Evolutionary conservation across 495 filamentous ascomycete genomes (phyloP).

Genomic region (Hypoxylon cercidicola): DNA sequence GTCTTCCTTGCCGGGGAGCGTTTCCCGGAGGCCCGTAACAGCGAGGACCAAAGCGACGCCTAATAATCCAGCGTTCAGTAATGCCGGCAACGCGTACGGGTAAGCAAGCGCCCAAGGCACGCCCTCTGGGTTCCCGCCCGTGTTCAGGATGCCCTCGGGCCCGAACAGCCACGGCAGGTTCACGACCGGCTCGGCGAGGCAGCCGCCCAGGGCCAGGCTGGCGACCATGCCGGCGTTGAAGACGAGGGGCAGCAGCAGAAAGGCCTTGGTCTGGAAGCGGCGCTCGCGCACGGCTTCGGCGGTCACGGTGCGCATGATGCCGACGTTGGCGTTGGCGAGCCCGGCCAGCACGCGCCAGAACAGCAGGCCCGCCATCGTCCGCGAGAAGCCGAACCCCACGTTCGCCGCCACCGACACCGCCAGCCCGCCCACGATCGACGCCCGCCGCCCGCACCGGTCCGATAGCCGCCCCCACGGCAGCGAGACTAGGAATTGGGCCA

Average conservation of each 20-base stretch:
- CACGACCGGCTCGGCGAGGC: conserved; percentile 75
- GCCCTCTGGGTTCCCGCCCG: conserved; percentile 42
- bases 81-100: conserved; percentile 56
- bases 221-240: conserved; percentile 78
- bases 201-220: conserved; percentile 67
- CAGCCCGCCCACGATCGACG: conserved; percentile 76
- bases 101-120: conserved; percentile 44
- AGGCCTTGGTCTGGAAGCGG: conserved; percentile 77
- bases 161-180: conserved; percentile 75
- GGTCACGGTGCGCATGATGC: conserved; percentile 84
- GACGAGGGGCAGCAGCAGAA: conserved; percentile 82
- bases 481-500: conserved; percentile 76
- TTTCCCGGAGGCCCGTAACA: conserved; percentile 34
- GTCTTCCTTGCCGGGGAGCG: conserved; percentile 46
- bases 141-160: conserved; percentile 50
- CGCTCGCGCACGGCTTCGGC: conserved; percentile 73
- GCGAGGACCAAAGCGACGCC: conserved; percentile 39
- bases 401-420: conserved; percentile 74
- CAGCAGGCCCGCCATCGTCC: conserved; percentile 74
- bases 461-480: conserved; percentile 81
- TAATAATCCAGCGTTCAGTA: conserved; percentile 43
- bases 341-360: conserved; percentile 75
- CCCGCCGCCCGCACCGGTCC: conserved; percentile 76
- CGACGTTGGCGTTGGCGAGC: conserved; percentile 79
- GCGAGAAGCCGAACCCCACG: conserved; percentile 76